These are phyloP conservation scores for Celoporthe dispersa DNA, from an alignment of 2,329 filamentous ascomycete genomes.

Conservation along the genomic window DNA sequence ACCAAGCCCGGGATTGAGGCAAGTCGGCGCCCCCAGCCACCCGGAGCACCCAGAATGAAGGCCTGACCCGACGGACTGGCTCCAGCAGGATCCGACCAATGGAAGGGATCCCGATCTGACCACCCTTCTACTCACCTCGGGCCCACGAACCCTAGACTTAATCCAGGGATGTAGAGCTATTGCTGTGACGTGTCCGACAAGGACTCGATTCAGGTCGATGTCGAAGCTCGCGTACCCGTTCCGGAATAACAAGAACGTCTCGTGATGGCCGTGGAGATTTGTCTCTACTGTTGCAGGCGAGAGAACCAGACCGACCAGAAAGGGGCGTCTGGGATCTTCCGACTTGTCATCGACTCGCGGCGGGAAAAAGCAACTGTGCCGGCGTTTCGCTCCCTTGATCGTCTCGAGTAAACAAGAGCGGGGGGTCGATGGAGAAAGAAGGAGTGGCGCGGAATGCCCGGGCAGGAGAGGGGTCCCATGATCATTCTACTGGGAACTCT, in stretches of 20 bases:
- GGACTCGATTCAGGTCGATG: background rate
- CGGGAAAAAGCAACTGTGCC: background rate
- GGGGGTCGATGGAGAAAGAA: background rate
- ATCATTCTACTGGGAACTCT: background rate
- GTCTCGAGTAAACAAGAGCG: background rate
- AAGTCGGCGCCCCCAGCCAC: background rate
- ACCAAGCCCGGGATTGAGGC: background rate
- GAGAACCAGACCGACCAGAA: background rate
- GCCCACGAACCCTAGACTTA: background rate
- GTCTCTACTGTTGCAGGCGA: background rate
- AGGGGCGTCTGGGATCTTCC: background rate
- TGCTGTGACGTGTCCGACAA: background rate
- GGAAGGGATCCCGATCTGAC: background rate
- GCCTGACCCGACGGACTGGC: conserved; percentile 17
- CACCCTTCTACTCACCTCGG: background rate
- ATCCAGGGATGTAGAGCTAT: background rate
- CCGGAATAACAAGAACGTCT: background rate
- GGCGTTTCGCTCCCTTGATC: background rate
- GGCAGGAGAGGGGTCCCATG: background rate
- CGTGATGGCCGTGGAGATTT: background rate
- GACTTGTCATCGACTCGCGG: background rate
- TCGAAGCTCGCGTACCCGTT: background rate
- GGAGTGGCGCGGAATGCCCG: background rate
- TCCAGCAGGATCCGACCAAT: conserved; percentile 14
- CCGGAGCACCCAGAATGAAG: background rate